A percentile compares a stretch with the other conserved stretches of the same genome.
These are phyloP conservation scores for Oryza longistaminata DNA, from an alignment of 176 grass and related monocot species.

Conservation along the genomic window DNA sequence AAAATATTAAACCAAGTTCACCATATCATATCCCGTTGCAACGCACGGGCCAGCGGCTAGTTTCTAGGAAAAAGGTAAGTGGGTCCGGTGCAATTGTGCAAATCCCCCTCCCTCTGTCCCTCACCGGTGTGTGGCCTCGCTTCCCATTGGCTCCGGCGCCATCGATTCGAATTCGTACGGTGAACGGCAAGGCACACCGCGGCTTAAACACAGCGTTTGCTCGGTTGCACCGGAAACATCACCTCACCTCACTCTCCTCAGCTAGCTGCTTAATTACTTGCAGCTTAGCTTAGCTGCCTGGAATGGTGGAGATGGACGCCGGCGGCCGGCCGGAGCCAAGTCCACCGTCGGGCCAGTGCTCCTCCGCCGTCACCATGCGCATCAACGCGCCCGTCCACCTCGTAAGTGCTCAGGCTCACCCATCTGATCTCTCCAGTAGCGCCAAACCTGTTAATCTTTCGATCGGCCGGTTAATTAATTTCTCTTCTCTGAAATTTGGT, in stretches of 20 bases:
- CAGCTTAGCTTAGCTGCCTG: no score
- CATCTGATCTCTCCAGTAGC: not conserved
- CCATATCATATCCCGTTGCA: accelerated
- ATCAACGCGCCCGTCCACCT: slow-evolving; percentile 86
- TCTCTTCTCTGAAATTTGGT: not conserved
- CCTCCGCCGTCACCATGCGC: slow-evolving; percentile 75
- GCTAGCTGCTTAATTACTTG: not conserved
- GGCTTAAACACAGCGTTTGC: not conserved
- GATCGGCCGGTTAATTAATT: not conserved
- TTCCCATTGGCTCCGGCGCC: no score
- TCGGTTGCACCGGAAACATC: not conserved
- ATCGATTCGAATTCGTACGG: not conserved
- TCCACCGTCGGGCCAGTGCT: slow-evolving; percentile 49
- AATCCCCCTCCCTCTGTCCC: not conserved
- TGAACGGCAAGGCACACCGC: not conserved
- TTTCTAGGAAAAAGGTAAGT: no score
- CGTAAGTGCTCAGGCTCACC: slow-evolving; percentile 35
- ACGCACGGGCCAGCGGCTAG: no score
- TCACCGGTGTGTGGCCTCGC: not conserved
- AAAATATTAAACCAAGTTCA: no score
- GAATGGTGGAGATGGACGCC: not conserved
- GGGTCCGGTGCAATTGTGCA: not conserved
- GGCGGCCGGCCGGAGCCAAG: not conserved
- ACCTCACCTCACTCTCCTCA: not conserved
- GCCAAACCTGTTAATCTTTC: no score